phyloP scores from a whole-genome alignment of 768 basidiomycete genomes.

The Termitomyces bulborhizus region DNA sequence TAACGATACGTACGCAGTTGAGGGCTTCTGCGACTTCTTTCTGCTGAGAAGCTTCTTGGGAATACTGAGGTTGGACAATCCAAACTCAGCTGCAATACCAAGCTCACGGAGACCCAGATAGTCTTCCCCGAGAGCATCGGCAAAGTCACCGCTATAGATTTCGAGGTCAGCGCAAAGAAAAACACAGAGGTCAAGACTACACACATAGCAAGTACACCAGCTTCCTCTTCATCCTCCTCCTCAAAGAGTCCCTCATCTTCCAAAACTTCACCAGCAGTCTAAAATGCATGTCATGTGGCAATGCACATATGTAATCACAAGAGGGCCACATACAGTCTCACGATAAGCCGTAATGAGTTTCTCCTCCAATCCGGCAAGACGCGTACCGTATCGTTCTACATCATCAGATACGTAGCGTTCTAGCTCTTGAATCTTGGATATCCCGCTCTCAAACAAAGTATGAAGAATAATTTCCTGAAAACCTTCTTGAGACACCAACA shows the following conservation, averaged over 20 bases:
- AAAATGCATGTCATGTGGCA: neutral
- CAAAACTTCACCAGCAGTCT: constrained; percentile 43
- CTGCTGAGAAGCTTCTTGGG: constrained; percentile 73
- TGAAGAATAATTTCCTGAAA: constrained; percentile 90
- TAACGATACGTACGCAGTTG: constrained; percentile 40
- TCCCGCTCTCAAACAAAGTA: constrained; percentile 86
- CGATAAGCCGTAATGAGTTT: constrained; percentile 80
- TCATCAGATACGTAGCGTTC: constrained; percentile 89
- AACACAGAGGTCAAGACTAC: neutral
- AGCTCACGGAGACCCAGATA: constrained; percentile 85
- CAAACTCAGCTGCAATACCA: constrained; percentile 84
- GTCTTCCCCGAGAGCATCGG: constrained; percentile 85
- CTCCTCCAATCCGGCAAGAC: constrained; percentile 76
- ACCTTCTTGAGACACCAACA: constrained; percentile 2
- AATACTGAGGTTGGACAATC: constrained; percentile 68
- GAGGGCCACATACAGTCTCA: constrained; percentile 54
- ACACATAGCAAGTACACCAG: constrained; percentile 57
- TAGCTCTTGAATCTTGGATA: constrained; percentile 68
- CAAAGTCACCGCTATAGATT: constrained; percentile 68
- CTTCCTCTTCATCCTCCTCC: constrained; percentile 46
- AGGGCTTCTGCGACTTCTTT: constrained; percentile 40
- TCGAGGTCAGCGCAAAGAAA: neutral
- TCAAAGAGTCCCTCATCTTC: constrained; percentile 65
- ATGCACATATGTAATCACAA: neutral
- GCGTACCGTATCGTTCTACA: constrained; percentile 71